Base-by-base conservation (phyloP, 139 green algal species). In the Chlorella sp. region DNA sequence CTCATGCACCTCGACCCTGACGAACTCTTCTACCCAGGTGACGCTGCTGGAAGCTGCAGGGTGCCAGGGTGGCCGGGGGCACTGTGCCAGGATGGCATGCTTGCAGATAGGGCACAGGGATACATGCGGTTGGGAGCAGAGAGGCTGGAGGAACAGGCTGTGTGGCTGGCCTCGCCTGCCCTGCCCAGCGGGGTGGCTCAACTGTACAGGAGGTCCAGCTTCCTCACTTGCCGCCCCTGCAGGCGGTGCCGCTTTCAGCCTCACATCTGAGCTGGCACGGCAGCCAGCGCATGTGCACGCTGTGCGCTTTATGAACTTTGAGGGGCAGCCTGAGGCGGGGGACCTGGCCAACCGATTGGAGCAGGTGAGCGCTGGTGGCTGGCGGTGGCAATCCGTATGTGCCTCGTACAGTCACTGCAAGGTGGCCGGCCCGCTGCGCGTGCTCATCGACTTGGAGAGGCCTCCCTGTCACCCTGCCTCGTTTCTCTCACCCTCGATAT, bases 1-100 rank as follows among this genome's bases (percentile, higher is more conserved):
- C 85, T 96, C 57, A 88, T 96, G 39, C 93, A 96, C 86, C 81
- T 95, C 12, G 94, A 96, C 83, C 92, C 94, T 3, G 94, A 96
- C 61, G 94, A 96, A 86, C 88, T 96, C 32, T 85, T 96, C 28
- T 77, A 93, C 18, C 88, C 92, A 0, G 88, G 84, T n/a, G 60
- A 60, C 26, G 39, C 26, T 15, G 42, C 15, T 42, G 28, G 48
- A 3, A 26, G 39, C n/a, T 57, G 78, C 39, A 5, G 36, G 34
- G 78, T n/a, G n/a, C n/a, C n/a, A n/a, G n/a, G n/a, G n/a, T n/a
- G n/a, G n/a, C n/a, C n/a, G n/a, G n/a, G n/a, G n/a, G n/a, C n/a
- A n/a, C n/a, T n/a, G n/a, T n/a, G n/a, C n/a, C n/a, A n/a, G n/a
- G n/a, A n/a, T n/a, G n/a, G n/a, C n/a, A n/a, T n/a, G n/a, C n/a